Base-by-base conservation (phyloP, 2,329 filamentous ascomycete genomes). In the Pseudonectria buxi region DNA sequence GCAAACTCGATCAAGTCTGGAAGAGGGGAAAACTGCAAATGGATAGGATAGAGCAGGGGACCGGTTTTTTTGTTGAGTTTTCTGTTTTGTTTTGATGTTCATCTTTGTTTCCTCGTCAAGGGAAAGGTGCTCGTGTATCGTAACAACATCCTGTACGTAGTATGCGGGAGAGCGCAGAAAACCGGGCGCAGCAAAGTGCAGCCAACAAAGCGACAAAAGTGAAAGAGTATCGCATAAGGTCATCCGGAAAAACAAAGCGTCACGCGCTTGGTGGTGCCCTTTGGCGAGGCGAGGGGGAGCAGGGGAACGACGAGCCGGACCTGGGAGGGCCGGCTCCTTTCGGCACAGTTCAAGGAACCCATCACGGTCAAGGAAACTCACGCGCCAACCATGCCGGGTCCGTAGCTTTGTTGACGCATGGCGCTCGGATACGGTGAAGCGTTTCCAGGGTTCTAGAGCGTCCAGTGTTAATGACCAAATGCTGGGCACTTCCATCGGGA, bases 381-480 rank as follows among this genome's bases (percentile, higher is more conserved):
- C 54, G 69, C 74, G 41, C 71, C 71, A 39, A 75, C 70, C 68
- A 76, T 74, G 36, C 74, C 74, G 36, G 74, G 68, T 18, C 74
- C 72, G 49, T 77, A 78, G 53, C 67, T 71, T 51, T 70, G 65
- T 41, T 72, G 68, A 33, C 68, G 69, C 47, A 68, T 62, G 32
- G 62, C 56, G 41, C 58, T 59, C 10, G 65, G 58, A 37, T 65
- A 68, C 24, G 62, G 58, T 24, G 67, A 62, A 33, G 64, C 55
- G 36, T 57, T 65, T 33, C 63, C 64, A 42, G 66, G 57, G 48
- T 67, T 71, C 72, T 76, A 22, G n/a, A 22, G 60, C 50, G 47
- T 43, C 36, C 45, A 30, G 53, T 47, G 64, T 72, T 54, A 72
- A 68, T 57, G 57, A 47, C 54, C 50, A 33, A 43, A 35, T 32